Base-by-base conservation (phyloP, 192 early-diverging fungal genomes). In the Coemansia aciculifera region DNA sequence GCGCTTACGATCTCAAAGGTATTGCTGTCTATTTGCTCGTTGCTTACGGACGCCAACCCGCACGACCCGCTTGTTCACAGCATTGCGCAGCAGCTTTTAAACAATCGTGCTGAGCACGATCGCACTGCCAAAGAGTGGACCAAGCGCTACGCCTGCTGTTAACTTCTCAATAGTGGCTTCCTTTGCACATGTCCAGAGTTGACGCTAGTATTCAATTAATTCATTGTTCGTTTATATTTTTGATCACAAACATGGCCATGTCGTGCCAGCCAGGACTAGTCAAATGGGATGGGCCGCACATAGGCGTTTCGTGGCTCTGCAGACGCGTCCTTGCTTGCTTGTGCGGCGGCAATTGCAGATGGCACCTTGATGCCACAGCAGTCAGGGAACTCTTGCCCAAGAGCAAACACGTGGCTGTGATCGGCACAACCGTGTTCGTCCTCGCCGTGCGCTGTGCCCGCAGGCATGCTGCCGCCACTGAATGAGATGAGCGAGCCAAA, bases 1-100 rank as follows among this genome's bases (percentile, higher is more conserved):
- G 95, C 97, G 60, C 86, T 99, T 63, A 99, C 97, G 64, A 97
- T 99, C 62, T 96, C 95, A 65, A 99, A 99, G 86, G 95, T 98
- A 13, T 86, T 98, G 57, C 85, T 98, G 66, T 97, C 95, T 15
- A 96, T 98, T 70, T 98, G 96, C 79, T 98, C 96, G 59, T 84
- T 99, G 86, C 87, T 99, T 69, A 97, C 95, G 37, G 97, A 99
- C 85, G 95, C 97, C 52, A 99, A 99, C 78, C 97, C 97, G 40
- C 89, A 94, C 75, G 95, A 98, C 84, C 97, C 97, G 36, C 90
- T 99, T 59, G 97, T 99, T 23, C 96, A 95, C 43, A 95, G 98
- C 81, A 93, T 99, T 78, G 97, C 97, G 52, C 95, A 99, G 74
- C 77, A 94, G 36, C 98, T 95, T 90, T 97, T 97, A 88, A 95